Conservation (phyloP, 2,329 filamentous ascomycete species). For the Lachnellula subtilissima region DNA sequence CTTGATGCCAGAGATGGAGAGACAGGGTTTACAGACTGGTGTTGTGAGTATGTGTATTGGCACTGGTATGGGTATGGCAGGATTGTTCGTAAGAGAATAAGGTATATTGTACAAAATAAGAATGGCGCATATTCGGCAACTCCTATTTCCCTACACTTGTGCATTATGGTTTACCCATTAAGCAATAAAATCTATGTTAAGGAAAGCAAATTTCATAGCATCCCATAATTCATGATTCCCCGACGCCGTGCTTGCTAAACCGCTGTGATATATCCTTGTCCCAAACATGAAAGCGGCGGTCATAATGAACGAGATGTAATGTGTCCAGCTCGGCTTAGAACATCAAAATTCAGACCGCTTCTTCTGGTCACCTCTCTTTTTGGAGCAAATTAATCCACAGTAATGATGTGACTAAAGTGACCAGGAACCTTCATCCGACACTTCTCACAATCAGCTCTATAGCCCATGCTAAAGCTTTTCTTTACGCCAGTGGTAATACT, state of each 20-base stretch:
- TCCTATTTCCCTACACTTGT: not conserved
- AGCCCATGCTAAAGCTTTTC: constrained; percentile 72
- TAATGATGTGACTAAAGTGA: constrained; percentile 76
- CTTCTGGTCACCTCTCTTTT: not conserved
- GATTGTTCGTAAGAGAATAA: constrained; percentile 61
- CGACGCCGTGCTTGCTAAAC: constrained; percentile 21
- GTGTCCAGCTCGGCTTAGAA: too few relatives aligned
- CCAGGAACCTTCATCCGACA: constrained; percentile 70
- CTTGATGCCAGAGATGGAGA: constrained; percentile 61
- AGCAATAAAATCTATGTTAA: not conserved
- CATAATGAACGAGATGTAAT: too few relatives aligned
- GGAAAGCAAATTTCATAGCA: not conserved
- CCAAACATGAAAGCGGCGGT: too few relatives aligned
- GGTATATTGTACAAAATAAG: constrained; percentile 1
- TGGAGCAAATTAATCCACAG: constrained; percentile 15
- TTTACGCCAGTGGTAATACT: constrained; percentile 47
- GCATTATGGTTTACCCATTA: not conserved
- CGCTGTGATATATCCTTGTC: not conserved
- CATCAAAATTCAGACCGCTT: not conserved
- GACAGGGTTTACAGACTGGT: constrained; percentile 67
- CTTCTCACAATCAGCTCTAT: constrained; percentile 72
- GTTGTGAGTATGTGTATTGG: constrained; percentile 90
- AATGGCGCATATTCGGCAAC: not conserved
- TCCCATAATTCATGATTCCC: constrained; percentile 6
- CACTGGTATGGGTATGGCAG: constrained; percentile 74